phyloP scores from a whole-genome alignment of 2,329 filamentous ascomycete species.

The Pseudophaeomoniella oleicola region DNA sequence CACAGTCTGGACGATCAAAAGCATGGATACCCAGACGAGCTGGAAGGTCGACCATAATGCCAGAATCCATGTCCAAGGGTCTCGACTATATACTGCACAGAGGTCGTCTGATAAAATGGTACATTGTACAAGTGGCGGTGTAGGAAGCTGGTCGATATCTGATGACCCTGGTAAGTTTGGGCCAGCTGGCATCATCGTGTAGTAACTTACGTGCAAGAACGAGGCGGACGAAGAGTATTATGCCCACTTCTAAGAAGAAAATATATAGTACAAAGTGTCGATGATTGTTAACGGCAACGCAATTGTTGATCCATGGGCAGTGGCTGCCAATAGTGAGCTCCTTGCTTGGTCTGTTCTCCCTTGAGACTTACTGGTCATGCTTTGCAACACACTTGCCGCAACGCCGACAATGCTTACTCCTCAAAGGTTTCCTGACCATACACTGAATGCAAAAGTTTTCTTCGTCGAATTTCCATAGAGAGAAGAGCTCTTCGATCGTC shows the following conservation, averaged over 20 bases:
- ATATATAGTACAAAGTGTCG: conserved; percentile 91
- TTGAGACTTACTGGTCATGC: conserved; percentile 70
- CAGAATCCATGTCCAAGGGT: conserved; percentile 71
- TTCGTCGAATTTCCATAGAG: conserved; percentile 81
- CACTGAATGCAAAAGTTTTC: conserved; percentile 86
- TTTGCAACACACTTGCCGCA: conserved; percentile 90
- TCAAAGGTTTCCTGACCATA: conserved; percentile 82
- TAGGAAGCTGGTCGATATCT: conserved; percentile 51
- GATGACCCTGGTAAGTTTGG: conserved; percentile 13
- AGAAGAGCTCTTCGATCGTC: conserved; percentile 74
- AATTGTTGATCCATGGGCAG: conserved; percentile 97
- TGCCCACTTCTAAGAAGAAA: conserved; percentile 59
- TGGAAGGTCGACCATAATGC: conserved; percentile 70
- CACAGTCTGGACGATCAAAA: conserved; percentile 82
- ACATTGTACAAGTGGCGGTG: conserved; percentile 41
- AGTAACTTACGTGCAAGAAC: conserved; percentile 51
- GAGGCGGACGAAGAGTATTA: conserved; percentile 57
- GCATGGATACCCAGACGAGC: conserved; percentile 93
- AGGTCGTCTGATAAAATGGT: conserved; percentile 60
- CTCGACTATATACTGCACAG: conserved; percentile 64
- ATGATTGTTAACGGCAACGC: conserved; percentile 88
- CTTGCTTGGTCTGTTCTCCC: conserved; percentile 6
- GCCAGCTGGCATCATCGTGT: conserved; percentile 4
- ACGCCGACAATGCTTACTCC: conserved; percentile 89
- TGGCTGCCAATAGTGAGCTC: too few relatives aligned